Conservation (phyloP, 2,329 filamentous ascomycete genomes). For the Fusarium dimerum region DNA sequence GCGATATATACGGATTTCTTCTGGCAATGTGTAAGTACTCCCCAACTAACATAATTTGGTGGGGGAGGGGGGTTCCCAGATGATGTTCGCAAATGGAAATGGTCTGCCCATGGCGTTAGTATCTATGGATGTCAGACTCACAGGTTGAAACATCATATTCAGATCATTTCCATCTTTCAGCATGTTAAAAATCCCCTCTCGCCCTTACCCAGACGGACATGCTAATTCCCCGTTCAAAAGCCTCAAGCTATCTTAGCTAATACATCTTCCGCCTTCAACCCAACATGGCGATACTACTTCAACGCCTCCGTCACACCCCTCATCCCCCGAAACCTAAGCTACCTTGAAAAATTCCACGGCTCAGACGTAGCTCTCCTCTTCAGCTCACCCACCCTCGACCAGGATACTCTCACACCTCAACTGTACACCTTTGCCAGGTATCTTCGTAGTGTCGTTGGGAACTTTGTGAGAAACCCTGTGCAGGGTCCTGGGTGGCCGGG, state of each 20-base stretch:
- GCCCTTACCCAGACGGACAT: no score
- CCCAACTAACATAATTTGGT: neutral
- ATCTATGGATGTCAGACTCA: no score
- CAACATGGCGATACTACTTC: conserved; percentile 31
- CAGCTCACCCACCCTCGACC: conserved; percentile 16
- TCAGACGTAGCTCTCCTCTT: conserved; percentile 29
- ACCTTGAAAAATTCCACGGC: conserved; percentile 30
- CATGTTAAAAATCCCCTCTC: no score
- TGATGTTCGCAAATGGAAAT: no score
- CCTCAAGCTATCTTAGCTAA: conserved; percentile 26
- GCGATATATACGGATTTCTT: conserved; percentile 31
- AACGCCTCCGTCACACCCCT: conserved; percentile 25
- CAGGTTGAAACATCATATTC: no score
- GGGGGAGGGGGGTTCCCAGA: neutral
- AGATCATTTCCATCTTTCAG: no score
- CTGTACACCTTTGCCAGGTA: conserved; percentile 26
- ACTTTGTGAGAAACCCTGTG: conserved; percentile 25
- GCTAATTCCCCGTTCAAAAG: conserved; percentile 17
- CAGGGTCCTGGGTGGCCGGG: conserved; percentile 28
- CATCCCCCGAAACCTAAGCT: conserved; percentile 19
- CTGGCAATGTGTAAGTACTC: conserved; percentile 28
- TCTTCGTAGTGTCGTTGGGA: conserved; percentile 23
- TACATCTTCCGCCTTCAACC: conserved; percentile 16
- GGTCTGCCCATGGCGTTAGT: no score
- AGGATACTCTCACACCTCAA: conserved; percentile 14